Base-by-base conservation (phyloP, 2,329 filamentous ascomycete genomes). In the Periconia sp. region DNA sequence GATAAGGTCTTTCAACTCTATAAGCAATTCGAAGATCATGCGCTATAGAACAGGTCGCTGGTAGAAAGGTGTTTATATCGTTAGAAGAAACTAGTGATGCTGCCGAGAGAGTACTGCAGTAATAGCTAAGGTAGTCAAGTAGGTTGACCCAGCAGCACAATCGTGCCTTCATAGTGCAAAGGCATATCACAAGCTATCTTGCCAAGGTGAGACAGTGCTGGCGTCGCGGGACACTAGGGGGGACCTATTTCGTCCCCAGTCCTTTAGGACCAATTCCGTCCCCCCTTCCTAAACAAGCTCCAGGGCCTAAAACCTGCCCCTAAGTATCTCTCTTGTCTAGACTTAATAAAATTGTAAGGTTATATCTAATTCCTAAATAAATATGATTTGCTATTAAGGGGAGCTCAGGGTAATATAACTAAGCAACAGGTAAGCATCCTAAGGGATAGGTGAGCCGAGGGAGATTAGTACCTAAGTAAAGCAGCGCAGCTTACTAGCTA, bases 121-220 rank as follows among this genome's bases (percentile, higher is more conserved):
- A 16, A 46, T 46, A 25, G 39, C 39, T 42, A 13, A 42, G 31
- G 39, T 42, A 46, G 43, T 47, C 13, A 46, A 18, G 17, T 28
- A 28, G 25, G 17, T 44, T 44, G 17, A 44, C 30, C 36, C 19
- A 44, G 36, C 35, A 25, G 31, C 35, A 43, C 30, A 23, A 43
- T 21, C 8, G 23, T 43, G 25, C 45, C 40, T 48, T 48, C 43
- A 48, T 48, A 48, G n/a, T 40, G 30, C 24, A 48, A 48, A 48
- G 30, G 43, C 23, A 41, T 46, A 46, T 31, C 28, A 46, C 17
- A 41, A 38, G 31, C 43, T 17, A 41, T 26, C 26, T 47, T 48
- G 22, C 15, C 22, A 36, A 48, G 23, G 21, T 40, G 19, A 36
- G 39, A 35, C 13, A 25, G 31, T 25, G 22, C 32, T 42, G 31